These are phyloP conservation scores for Arthrobotrys pseudoclavata DNA, from an alignment of 2,329 filamentous ascomycete species.

Conservation along the genomic window DNA sequence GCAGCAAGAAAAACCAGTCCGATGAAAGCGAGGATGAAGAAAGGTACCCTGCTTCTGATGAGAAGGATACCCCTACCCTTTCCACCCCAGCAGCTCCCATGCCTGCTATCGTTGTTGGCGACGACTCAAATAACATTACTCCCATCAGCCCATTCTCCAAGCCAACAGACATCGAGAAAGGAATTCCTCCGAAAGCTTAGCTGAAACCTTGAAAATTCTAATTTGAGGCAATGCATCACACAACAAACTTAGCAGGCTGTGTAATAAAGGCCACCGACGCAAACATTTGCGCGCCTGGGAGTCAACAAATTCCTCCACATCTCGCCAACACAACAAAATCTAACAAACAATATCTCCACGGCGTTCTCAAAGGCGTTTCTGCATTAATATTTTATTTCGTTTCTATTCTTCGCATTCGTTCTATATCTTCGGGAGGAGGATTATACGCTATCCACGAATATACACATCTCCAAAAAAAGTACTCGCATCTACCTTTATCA, in stretches of 20 bases:
- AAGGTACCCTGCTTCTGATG: conserved; percentile 29
- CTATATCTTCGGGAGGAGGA: neutral
- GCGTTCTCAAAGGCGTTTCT: conserved; percentile 21
- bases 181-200: conserved; percentile 32
- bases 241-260: conserved; percentile 36
- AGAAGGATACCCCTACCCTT: conserved; percentile 43
- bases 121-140: conserved; percentile 39
- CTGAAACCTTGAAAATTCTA: neutral
- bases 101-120: conserved; percentile 53
- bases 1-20: conserved; percentile 50
- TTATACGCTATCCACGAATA: conserved; percentile 22
- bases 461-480: conserved; percentile 28
- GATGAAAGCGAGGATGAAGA: conserved; percentile 21
- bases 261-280: neutral
- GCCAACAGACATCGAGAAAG: conserved; percentile 47
- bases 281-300: conserved; percentile 2
- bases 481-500: neutral
- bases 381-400: neutral
- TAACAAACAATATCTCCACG: conserved; percentile 3
- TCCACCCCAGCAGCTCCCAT: conserved; percentile 23
- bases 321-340: conserved; percentile 31
- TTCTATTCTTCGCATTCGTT: neutral
- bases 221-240: neutral
- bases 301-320: neutral
- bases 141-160: conserved; percentile 57